A percentile compares a stretch with the other conserved stretches of the same genome.
Evolutionary conservation across 2,329 filamentous ascomycete species (phyloP).

Genomic region (Penicillium sp.): DNA sequence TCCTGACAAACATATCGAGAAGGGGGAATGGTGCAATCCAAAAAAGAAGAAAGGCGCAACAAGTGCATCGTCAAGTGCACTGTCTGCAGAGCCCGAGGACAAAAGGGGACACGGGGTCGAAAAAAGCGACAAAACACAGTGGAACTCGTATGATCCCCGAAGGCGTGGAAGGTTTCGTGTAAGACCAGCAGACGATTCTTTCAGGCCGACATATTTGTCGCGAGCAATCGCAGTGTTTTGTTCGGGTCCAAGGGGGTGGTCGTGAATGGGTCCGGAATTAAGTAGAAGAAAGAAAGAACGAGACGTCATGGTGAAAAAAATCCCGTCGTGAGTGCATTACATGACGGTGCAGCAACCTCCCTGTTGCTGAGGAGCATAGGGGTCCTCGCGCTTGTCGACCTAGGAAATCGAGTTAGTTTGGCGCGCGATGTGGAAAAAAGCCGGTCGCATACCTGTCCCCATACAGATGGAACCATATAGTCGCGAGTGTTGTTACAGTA

Average conservation of each 20-base stretch:
- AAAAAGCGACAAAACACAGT: constrained; percentile 6
- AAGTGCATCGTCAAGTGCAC: constrained; percentile 20
- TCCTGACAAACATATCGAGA: constrained; percentile 18
- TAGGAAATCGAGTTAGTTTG: constrained; percentile 31
- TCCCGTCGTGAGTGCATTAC: constrained; percentile 53
- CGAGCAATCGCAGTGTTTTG: constrained; percentile 15
- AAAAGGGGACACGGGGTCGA: neutral
- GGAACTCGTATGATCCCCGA: constrained; percentile 5
- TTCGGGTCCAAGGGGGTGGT: constrained; percentile 13
- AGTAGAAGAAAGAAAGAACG: constrained; percentile 20
- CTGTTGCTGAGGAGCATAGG: constrained; percentile 93
- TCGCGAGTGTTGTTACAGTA: constrained; percentile 98
- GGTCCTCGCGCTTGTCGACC: constrained; percentile 93
- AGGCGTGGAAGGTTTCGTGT: constrained; percentile 19
- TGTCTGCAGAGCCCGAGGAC: constrained; percentile 1
- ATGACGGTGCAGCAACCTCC: constrained; percentile 94
- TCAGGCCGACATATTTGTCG: constrained; percentile 17
- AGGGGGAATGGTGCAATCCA: constrained; percentile 15
- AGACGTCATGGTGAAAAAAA: constrained; percentile 23
- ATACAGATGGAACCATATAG: constrained; percentile 98
- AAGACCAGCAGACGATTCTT: constrained; percentile 25
- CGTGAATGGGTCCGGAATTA: constrained; percentile 22
- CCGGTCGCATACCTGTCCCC: constrained; percentile 65
- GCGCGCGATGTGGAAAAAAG: constrained; percentile 5
- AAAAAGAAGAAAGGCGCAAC: constrained; percentile 10